Evolutionary conservation across 495 filamentous ascomycete genomes (phyloP).

Genomic region (Aspergillus cavernicola): DNA sequence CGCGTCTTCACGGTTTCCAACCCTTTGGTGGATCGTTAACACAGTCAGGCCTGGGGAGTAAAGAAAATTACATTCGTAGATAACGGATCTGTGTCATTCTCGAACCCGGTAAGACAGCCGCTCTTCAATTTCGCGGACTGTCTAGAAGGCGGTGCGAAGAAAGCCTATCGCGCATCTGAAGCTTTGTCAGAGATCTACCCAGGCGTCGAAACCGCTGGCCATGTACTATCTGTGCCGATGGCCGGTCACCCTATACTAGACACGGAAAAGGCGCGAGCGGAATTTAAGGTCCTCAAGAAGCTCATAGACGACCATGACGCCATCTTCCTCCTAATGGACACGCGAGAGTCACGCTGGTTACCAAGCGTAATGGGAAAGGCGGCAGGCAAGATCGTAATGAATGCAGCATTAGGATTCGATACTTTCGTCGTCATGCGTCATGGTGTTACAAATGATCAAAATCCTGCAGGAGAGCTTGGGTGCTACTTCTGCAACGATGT

Average conservation of each 20-base stretch:
- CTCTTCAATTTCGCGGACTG: constrained; percentile 89
- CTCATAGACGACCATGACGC: constrained; percentile 86
- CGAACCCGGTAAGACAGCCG: constrained; percentile 95
- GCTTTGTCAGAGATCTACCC: constrained; percentile 85
- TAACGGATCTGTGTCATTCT: constrained; percentile 90
- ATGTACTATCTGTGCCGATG: constrained; percentile 87
- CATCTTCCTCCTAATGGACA: constrained; percentile 95
- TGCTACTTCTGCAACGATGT: constrained; percentile 99
- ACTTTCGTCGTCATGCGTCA: constrained; percentile 97
- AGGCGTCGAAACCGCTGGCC: constrained; percentile 74
- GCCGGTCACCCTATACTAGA: constrained; percentile 83
- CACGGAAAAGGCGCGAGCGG: constrained; percentile 57
- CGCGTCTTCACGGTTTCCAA: neutral
- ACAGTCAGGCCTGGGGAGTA: constrained; percentile 80
- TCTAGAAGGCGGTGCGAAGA: constrained; percentile 76
- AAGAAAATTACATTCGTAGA: constrained; percentile 94
- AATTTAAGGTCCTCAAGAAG: constrained; percentile 70
- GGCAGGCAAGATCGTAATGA: constrained; percentile 89
- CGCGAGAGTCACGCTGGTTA: constrained; percentile 88
- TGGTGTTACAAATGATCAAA: constrained; percentile 51
- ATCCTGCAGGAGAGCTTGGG: constrained; percentile 58
- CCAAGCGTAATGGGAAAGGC: constrained; percentile 98
- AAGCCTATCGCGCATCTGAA: constrained; percentile 78
- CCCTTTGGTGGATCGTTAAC: neutral
- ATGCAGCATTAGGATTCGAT: constrained; percentile 93